Conservation (phyloP, 1,284 basidiomycete genomes). For the Microbotryum intermedium region DNA sequence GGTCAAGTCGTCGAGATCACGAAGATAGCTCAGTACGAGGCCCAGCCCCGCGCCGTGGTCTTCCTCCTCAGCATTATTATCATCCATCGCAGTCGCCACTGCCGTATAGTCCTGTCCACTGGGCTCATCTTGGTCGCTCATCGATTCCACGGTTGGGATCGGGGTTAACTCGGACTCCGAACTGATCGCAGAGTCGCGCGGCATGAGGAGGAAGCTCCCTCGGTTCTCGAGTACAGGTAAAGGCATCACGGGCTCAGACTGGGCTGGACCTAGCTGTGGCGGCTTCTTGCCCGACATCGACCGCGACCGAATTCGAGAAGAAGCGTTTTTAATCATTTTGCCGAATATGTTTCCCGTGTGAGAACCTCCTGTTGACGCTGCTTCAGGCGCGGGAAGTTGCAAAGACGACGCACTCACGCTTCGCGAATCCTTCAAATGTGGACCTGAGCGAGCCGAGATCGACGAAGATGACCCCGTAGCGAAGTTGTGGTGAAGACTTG, state of each 20-base stretch:
- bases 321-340: too few species aligned
- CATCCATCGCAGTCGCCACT: not conserved
- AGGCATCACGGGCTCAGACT: too few species aligned
- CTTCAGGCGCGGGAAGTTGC: too few species aligned
- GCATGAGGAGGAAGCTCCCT: conserved; percentile 16
- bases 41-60: conserved; percentile 54
- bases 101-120: not conserved
- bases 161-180: not conserved
- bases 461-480: conserved; percentile 8
- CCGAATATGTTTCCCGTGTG: too few species aligned
- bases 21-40: conserved; percentile 86
- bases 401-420: too few species aligned
- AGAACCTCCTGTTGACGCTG: too few species aligned
- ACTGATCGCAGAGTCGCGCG: not conserved
- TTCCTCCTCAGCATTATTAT: not conserved
- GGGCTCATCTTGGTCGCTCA: not conserved
- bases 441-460: conserved; percentile 2
- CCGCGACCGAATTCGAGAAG: too few species aligned
- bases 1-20: conserved; percentile 80
- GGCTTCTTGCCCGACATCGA: too few species aligned
- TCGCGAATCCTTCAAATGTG: not conserved
- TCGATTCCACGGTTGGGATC: not conserved
- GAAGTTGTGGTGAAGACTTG: not conserved
- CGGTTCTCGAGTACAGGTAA: conserved; percentile 1
- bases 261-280: too few species aligned